Base-by-base conservation (phyloP, 352 stramenopile species). In the Pythium apleroticum region DNA sequence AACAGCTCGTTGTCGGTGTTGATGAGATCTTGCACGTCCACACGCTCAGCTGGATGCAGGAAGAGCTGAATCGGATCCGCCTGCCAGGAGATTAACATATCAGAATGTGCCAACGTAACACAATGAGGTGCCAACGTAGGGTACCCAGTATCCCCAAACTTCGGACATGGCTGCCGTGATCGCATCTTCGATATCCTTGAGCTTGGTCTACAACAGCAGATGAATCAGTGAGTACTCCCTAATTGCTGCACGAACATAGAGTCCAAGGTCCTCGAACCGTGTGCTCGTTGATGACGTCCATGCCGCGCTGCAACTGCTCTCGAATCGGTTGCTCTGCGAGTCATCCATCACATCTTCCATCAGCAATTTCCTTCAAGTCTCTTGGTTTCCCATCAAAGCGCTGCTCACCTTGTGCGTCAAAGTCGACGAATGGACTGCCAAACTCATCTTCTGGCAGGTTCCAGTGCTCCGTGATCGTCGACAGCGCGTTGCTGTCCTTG, bases 1-100 rank as follows among this genome's bases (percentile, higher is more conserved):
- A 96, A 94, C 27, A 95, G 71, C 57, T 96, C 88, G 25, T 96
- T 96, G 77, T 96, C 88, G 7, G 88, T 96, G 37, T 90, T 90
- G 66, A 96, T 93, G 27, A 96, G 69, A 63, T 96, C 88, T 52
- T 94, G 88, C 12, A 96, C 88, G 52, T 96, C 88, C 31, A 96
- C 88, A 17, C 86, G 84, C 73, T 96, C 88, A 0, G 88, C 84
- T 17, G 88, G 84, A 61, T 96, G 86, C 35, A 95, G 62, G 43
- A 89, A 89, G 30, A 94, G 28, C 67, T 93, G 85, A 57, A 95
- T 90, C 25, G 88, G 88, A 63, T 96, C 88, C 49, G 87, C 81
- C 84, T 92, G 24, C 20, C 22, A 10, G 22, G 52, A 22, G 31
- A 63, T 24, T 28, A 57, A 41, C 6, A 19, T 17, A 54, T 46